phyloP scores from a whole-genome alignment of 139 green algal species.

The Haematococcus sp. region DNA sequence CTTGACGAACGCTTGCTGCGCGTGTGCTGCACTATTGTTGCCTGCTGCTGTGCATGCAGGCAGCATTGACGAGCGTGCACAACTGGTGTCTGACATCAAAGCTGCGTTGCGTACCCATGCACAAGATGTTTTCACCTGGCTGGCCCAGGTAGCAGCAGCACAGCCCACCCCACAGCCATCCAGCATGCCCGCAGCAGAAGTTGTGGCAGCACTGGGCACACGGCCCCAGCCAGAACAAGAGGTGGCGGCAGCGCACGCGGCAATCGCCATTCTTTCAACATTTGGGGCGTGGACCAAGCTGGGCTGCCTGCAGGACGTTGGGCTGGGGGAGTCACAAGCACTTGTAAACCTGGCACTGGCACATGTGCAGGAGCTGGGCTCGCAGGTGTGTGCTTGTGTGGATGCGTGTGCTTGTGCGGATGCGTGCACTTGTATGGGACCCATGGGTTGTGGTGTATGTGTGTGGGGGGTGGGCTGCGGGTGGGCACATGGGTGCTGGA shows the following conservation, averaged over 20 bases:
- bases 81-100: not conserved
- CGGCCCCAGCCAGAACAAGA: not conserved
- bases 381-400: not conserved
- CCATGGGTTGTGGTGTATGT: no score
- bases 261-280: not conserved
- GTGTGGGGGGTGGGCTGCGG: no score
- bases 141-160: not conserved
- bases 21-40: no score
- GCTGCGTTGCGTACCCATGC: not conserved
- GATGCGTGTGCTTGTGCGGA: no score
- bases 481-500: no score
- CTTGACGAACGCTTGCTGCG: no score
- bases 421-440: no score
- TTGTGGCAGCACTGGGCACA: not conserved
- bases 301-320: constrained; percentile 1
- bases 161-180: not conserved
- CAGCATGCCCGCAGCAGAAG: not conserved
- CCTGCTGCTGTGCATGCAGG: no score
- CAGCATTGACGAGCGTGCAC: not conserved
- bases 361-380: not conserved
- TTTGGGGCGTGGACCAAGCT: constrained; percentile 11
- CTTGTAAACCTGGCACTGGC: constrained; percentile 14
- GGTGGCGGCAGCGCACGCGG: not conserved
- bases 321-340: not conserved
- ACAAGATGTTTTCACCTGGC: not conserved